phyloP scores from a whole-genome alignment of 2,329 filamentous ascomycete genomes.

The Ambrosiella xylebori region DNA sequence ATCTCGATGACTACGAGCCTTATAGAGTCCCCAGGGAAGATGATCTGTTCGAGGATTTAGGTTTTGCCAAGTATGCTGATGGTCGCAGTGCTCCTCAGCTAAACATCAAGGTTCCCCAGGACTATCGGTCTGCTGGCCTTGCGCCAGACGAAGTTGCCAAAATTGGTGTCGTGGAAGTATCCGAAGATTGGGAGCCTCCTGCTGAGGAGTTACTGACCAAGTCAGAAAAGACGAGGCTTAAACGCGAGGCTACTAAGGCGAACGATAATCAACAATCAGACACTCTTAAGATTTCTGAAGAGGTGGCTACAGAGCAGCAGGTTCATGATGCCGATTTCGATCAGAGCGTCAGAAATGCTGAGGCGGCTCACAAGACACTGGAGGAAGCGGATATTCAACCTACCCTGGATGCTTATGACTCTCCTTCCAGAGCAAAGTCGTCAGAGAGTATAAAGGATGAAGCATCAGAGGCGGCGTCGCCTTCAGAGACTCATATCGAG shows the following conservation, averaged over 20 bases:
- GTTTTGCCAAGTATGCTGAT: not conserved
- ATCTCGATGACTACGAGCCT: constrained; percentile 1
- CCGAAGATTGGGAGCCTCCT: not conserved
- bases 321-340: no score
- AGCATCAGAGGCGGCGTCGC: not conserved
- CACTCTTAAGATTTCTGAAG: not conserved
- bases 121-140: not conserved
- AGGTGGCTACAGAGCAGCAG: not conserved
- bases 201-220: not conserved
- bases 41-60: not conserved
- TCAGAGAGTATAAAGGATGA: no score
- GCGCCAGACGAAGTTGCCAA: not conserved
- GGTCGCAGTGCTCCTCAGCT: not conserved
- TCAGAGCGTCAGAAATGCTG: not conserved
- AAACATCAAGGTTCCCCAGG: not conserved
- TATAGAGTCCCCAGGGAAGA: not conserved
- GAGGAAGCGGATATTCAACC: not conserved
- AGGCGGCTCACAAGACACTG: not conserved
- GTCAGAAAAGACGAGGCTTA: not conserved
- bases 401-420: no score
- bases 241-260: not conserved
- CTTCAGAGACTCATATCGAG: not conserved
- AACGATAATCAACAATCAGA: no score
- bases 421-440: no score
- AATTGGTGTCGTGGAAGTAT: not conserved